Evolutionary conservation across 1,139 yeast species (phyloP).

Genomic region (Geotrichum fermentans): DNA sequence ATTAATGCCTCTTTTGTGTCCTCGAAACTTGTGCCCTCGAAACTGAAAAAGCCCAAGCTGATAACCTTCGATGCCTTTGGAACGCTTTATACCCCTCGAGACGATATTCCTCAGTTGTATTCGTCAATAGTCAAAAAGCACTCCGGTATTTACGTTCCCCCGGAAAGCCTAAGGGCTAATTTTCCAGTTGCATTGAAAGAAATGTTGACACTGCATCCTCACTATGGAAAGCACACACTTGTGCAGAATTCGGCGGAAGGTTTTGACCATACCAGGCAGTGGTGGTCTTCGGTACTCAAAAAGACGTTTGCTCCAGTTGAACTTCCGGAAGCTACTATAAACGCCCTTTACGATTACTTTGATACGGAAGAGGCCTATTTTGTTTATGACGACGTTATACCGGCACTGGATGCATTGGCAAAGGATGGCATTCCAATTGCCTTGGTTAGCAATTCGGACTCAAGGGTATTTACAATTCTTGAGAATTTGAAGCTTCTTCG

Average conservation of each 20-base stretch:
- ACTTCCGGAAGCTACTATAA: constrained; percentile 22
- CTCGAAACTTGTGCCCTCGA: no score
- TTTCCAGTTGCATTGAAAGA: constrained; percentile 24
- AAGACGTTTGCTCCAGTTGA: constrained; percentile 21
- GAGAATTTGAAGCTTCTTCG: constrained; percentile 23
- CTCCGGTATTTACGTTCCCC: constrained; percentile 22
- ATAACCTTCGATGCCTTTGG: constrained; percentile 34
- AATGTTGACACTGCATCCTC: constrained; percentile 24
- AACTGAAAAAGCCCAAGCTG: constrained; percentile 27
- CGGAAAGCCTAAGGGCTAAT: constrained; percentile 18
- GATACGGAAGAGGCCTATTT: constrained; percentile 25
- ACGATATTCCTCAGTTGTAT: constrained; percentile 28
- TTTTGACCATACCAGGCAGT: constrained; percentile 18
- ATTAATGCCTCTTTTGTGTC: no score
- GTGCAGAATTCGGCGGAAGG: not conserved
- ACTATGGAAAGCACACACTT: constrained; percentile 27
- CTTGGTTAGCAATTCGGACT: constrained; percentile 32
- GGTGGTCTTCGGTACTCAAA: constrained; percentile 30
- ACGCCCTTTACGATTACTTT: constrained; percentile 27
- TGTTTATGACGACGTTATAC: constrained; percentile 26
- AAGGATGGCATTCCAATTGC: constrained; percentile 22
- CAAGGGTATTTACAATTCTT: constrained; percentile 25
- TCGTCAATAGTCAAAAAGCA: constrained; percentile 22
- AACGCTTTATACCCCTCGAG: constrained; percentile 28
- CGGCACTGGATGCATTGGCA: constrained; percentile 20